Evolutionary conservation across 2,329 filamentous ascomycete species (phyloP), one percentile per base, ranked within the genome.

Genomic region (Didymella lethalis): DNA sequence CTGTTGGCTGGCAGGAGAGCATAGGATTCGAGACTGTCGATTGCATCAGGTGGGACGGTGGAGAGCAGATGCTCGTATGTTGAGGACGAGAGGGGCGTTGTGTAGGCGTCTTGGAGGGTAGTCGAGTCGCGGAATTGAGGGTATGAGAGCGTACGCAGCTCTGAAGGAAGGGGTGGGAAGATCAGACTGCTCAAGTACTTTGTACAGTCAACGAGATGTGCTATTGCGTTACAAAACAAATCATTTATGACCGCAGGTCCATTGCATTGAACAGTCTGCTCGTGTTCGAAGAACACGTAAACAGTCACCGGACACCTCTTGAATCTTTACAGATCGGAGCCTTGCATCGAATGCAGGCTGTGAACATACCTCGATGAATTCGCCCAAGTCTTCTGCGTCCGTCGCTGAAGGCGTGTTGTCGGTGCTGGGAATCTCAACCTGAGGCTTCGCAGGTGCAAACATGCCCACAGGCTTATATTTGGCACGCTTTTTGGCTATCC

Each of bases 181-280:
- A 89, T 86, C 71, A 90, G 85, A 47, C 80, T 77, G 25, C 91
- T 87, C 29, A 95, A 84, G 75, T 93, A 95, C 80, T 86, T 65
- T 7, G 11, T 29, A 6, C 1, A 14, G 11, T 43, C 8, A 59
- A 56, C 65, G 25, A 7, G 20, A 16, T 34, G 11, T 48, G 29
- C 23, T 14, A n/a, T 14, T 7, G 32, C 32, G 16, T 36, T 36
- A 16, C 16, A 36, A 7, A n/a, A 4, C 2, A 2, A n/a, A 7
- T 36, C 6, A 16, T 3, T 7, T 36, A n/a, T 8, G 8, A n/a
- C 3, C 7, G 16, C 12, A n/a, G 7, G 2, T n/a, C 16, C 14
- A 8, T 36, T 36, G 32, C 1, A 36, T 6, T 6, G 16, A 8
- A n/a, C 32, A n/a, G 32, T 32, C 31, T 16, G 12, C 8, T 4